Evolutionary conservation across 2,329 filamentous ascomycete genomes (phyloP), one percentile per base, ranked within the genome.

Genomic region (Gaeumannomyces sp.): DNA sequence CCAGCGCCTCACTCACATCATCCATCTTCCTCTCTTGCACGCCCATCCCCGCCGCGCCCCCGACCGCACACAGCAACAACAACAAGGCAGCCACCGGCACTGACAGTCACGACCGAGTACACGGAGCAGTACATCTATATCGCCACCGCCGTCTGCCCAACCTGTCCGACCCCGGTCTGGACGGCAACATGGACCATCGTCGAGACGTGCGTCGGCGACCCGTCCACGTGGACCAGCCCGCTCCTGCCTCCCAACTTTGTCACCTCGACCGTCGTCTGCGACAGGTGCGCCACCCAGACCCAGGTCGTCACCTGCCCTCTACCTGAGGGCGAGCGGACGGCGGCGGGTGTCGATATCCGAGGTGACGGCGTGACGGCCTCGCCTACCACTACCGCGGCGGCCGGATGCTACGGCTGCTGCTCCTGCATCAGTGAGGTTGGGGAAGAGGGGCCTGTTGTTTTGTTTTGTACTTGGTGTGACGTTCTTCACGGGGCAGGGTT

Each of bases 211-310:
- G 73, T 83, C 45, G 75, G 72, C 50, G 75, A 78, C 64, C 69
- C 77, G 69, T 72, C 66, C 3, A 74, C 78, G 31, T 85, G 81
- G 81, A 74, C 73, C 25, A 74, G 76, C 19, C 73, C 68, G 11
- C 28, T 59, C 3, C n/a, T 66, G 22, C 68, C 67, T 28, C 68
- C 68, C 65, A 68, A 68, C 68, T 70, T 70, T 63, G 66, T 70
- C 27, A 61, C 65, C 64, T 69, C 66, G 57, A 67, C 67, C 33
- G 68, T 70, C 33, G 61, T 64, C 38, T 68, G 65, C 63, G 59
- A 66, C n/a, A 29, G 60, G 45, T 64, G 57, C 57, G 53, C 19
- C 53, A 50, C 31, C 16, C 61, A 61, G 10, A 60, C 63, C 6
- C 63, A 65, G 8, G 66, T 65, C 28, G 62, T 69, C 60, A 69